These are phyloP conservation scores for Biancaea sappan DNA, from an alignment of 306 rosid species.

Conservation along the genomic window DNA sequence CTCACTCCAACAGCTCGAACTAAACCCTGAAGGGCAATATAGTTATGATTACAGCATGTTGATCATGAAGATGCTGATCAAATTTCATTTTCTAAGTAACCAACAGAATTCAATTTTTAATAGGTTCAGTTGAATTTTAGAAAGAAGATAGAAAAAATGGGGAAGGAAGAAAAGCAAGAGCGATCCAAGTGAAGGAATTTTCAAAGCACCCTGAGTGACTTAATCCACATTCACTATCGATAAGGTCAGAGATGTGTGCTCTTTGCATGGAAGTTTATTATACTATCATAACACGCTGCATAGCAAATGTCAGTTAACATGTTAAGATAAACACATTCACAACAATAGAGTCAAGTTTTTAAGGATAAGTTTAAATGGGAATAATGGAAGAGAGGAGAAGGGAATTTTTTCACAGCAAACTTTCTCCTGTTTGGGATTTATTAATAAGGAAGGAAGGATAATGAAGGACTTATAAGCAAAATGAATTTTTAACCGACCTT, in stretches of 20 bases:
- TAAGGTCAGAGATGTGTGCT: not conserved
- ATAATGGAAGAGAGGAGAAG: not conserved
- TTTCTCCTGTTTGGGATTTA: not conserved
- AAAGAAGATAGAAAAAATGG: too few species aligned
- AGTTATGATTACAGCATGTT: conserved; percentile 25
- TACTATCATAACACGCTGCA: not conserved
- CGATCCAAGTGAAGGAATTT: conserved; percentile 11
- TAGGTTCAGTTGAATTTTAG: not conserved
- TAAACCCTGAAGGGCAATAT: conserved; percentile 59
- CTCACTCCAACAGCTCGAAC: conserved; percentile 97
- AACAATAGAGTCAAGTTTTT: not conserved
- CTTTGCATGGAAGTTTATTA: not conserved
- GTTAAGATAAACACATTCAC: not conserved
- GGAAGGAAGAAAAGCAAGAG: not conserved
- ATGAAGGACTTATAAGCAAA: too few species aligned
- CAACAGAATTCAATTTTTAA: not conserved
- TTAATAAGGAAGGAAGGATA: not conserved
- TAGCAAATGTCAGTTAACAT: not conserved
- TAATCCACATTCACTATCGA: conserved; percentile 5
- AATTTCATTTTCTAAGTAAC: not conserved
- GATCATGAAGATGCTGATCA: conserved; percentile 15
- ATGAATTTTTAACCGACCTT: not conserved
- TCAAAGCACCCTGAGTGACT: conserved; percentile 14
- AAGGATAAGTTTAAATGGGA: not conserved
- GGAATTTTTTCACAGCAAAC: not conserved